A percentile compares a stretch with the other conserved stretches of the same genome.
Evolutionary conservation across 2,329 filamentous ascomycete genomes (phyloP).

Genomic region (Scorias spongiosa): DNA sequence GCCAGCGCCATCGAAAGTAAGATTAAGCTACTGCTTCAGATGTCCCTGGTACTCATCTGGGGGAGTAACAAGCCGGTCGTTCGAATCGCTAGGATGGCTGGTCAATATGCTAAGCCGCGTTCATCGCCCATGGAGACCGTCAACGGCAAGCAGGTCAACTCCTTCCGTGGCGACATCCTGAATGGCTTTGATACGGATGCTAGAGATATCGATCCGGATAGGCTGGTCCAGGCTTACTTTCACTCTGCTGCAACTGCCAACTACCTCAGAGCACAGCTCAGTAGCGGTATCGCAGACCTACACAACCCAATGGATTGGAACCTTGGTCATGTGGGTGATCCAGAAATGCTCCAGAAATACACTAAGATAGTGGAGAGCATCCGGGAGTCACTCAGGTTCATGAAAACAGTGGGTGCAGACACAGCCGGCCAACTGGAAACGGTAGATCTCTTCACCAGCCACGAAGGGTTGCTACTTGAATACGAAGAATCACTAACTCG

Average conservation of each 20-base stretch:
- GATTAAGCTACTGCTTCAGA: constrained; percentile 90
- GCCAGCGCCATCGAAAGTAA: constrained; percentile 84
- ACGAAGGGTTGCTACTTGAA: constrained; percentile 85
- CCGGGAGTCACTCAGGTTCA: constrained; percentile 82
- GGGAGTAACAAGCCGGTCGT: constrained; percentile 71
- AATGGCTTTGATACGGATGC: constrained; percentile 73
- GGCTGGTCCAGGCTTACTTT: constrained; percentile 85
- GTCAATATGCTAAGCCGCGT: constrained; percentile 91
- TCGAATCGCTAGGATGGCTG: constrained; percentile 87
- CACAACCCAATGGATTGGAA: constrained; percentile 92
- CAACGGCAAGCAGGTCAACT: constrained; percentile 66
- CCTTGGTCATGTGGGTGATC: constrained; percentile 77
- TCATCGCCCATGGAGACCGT: constrained; percentile 76
- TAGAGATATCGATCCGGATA: constrained; percentile 63
- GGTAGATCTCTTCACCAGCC: constrained; percentile 87
- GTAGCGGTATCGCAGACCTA: constrained; percentile 82
- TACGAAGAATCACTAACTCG: constrained; percentile 85
- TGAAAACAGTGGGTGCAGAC: constrained; percentile 83
- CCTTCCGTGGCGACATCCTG: constrained; percentile 88
- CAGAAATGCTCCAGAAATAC: constrained; percentile 73
- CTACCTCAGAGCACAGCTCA: constrained; percentile 70
- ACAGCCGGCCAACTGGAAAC: constrained; percentile 73
- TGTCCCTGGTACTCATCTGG: constrained; percentile 93
- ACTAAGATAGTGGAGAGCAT: constrained; percentile 70
- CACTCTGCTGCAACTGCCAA: constrained; percentile 91